Evolutionary conservation across 345 rosid species (phyloP).

Genomic region (Cardamine chenopodiifolia): DNA sequence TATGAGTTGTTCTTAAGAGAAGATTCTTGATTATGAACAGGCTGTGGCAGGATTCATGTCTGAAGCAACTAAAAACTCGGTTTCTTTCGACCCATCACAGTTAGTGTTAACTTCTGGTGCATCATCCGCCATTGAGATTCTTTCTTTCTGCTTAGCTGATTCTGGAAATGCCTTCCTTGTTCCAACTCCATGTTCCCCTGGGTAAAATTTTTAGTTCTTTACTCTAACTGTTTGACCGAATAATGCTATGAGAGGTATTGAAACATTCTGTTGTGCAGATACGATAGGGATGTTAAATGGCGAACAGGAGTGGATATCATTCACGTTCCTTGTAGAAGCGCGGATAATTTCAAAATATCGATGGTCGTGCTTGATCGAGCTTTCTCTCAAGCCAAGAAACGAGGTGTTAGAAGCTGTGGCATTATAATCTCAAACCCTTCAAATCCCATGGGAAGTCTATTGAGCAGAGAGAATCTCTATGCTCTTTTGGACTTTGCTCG

Average conservation of each 20-base stretch:
- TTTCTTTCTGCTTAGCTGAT: constrained; percentile 90
- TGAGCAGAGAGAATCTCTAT: constrained; percentile 60
- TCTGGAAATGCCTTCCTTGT: constrained; percentile 91
- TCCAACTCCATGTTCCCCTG: constrained; percentile 80
- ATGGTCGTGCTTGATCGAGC: constrained; percentile 80
- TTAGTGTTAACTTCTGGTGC: constrained; percentile 73
- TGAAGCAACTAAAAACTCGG: constrained; percentile 52
- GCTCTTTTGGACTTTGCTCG: constrained; percentile 81
- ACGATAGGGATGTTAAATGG: constrained; percentile 84
- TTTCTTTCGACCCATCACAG: constrained; percentile 67
- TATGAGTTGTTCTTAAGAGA: constrained; percentile 25
- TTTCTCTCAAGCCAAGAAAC: constrained; percentile 85
- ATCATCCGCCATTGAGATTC: constrained; percentile 74
- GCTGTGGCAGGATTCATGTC: constrained; percentile 82
- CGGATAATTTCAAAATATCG: constrained; percentile 70
- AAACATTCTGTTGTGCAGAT: constrained; percentile 48
- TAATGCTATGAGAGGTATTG: not conserved
- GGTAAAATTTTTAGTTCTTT: constrained; percentile 46
- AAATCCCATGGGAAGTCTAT: constrained; percentile 69
- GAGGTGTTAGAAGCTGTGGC: constrained; percentile 80
- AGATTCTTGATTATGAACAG: constrained; percentile 45
- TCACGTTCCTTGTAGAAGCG: constrained; percentile 83
- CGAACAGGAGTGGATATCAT: constrained; percentile 87
- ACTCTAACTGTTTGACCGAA: not conserved
- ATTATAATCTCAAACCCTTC: constrained; percentile 80